Evolutionary conservation across 805 yeast species (phyloP), one percentile per base, ranked within the genome.

Genomic region (Candida tammaniensis): DNA sequence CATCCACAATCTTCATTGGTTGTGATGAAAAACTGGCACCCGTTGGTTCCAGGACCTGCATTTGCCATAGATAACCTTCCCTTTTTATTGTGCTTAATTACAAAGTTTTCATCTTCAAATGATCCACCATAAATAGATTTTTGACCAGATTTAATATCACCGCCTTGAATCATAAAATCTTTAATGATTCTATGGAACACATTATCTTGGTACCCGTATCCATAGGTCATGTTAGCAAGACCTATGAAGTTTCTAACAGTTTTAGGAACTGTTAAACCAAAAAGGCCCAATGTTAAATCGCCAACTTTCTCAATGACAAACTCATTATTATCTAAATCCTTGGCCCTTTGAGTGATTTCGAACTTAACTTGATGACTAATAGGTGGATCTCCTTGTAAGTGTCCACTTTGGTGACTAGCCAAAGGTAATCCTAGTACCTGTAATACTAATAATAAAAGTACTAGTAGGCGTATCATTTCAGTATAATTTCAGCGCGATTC

Each of bases 21-120:
- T 17, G 59, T 47, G 31, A 70, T 54, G 59, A 68, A 68, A 49
- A 75, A 63, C 41, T 69, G 75, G 17, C 67, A 67, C 16, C 75
- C 73, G 44, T 70, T 71, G 11, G 73, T 61, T 43, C 70, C 52
- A 2, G 68, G 61, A 1, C 76, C 75, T 4, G 67, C 27, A 51
- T 86, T 86, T 38, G 96, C 96, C 96, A 86, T 86, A n/a, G 93
- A 85, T 54, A 86, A 60, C 46, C 85, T 66, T 47, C 94, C 94
- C 34, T 84, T 76, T 53, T 75, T 78, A 62, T 75, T 74, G 73
- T 86, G 95, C 48, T 62, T 78, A 63, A 78, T 70, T 39, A 59
- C 52, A 52, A 84, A 83, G 70, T 81, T 80, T 62, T 78, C 82
- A 43, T 76, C 80, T 5, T 69, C 64, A 27, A 51, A 49, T 15